Base-by-base conservation (phyloP, 1,139 yeast species). In the Yamadazyma diddensiae region DNA sequence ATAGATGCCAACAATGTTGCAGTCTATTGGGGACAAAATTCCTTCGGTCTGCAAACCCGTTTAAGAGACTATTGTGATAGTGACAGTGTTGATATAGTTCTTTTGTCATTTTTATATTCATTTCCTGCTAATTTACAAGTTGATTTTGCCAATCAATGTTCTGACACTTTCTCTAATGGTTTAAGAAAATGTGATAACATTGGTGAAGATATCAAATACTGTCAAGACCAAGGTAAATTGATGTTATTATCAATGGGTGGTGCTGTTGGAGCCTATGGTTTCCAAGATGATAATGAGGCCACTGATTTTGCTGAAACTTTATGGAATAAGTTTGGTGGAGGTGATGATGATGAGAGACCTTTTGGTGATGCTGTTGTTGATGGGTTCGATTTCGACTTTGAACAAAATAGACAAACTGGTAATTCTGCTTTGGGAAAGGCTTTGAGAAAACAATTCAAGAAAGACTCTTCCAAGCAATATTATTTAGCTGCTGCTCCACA, bases 401-500 rank as follows among this genome's bases (percentile, higher is more conserved):
- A 69, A 43, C 58, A 59, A 38, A 69, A 70, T 36, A 50, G 58
- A 28, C 62, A 63, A 34, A 58, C 63, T 3, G 90, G 90, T 17
- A 76, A 76, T 42, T 73, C 73, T 33, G 82, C 86, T 21, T 60
- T 82, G 39, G 86, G 77, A 16, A 68, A 56, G 8, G 70, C 70
- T 38, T 69, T 90, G 49, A 79, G 92, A 64, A 47, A 53, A 10
- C 64, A 74, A 39, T 86, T 74, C 49, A 62, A 63, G 13, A 54
- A 63, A 15, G 81, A 79, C 48, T 27, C 67, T 15, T 67, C 83
- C 14, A 81, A 76, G 56, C 50, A 59, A 11, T 90, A 84, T 62
- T 88, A 84, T 57, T 65, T 90, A 30, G 77, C 95, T 33, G 96
- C 96, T 42, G 95, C 97, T 43, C 97, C 97, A 17, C 97, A 90